Evolutionary conservation across 176 grass and related monocot species (phyloP).

Genomic region (Cocos nucifera): DNA sequence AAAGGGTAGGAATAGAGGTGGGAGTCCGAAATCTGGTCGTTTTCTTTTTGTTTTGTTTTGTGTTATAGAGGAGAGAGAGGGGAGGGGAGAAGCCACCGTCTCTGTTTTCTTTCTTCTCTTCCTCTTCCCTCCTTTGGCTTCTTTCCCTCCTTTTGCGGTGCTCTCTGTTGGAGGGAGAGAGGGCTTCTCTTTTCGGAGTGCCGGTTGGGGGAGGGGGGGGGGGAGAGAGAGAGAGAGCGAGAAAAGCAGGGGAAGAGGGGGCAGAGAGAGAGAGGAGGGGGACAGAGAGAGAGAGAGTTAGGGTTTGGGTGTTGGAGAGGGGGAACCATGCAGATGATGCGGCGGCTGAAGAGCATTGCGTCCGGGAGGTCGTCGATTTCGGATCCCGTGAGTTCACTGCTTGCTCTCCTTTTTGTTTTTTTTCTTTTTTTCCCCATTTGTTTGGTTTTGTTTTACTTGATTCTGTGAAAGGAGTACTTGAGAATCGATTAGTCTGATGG

Average conservation of each 20-base stretch:
- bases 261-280: too few species aligned
- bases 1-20: too few species aligned
- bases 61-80: too few species aligned
- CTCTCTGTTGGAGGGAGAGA: too few species aligned
- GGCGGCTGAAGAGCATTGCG: conserved; percentile 14
- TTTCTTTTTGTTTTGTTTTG: too few species aligned
- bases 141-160: background rate
- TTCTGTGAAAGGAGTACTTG: too few species aligned
- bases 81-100: too few species aligned
- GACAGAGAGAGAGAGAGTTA: background rate
- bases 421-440: background rate
- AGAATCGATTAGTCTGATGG: too few species aligned
- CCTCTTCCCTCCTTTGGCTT: background rate
- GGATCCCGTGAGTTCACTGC: conserved; percentile 5
- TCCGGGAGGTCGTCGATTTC: conserved; percentile 3
- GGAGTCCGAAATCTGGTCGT: too few species aligned
- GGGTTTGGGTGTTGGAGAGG: background rate
- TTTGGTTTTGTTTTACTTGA: too few species aligned
- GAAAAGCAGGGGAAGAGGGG: background rate
- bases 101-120: too few species aligned
- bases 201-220: background rate
- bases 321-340: conserved; percentile 13
- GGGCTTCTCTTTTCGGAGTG: background rate
- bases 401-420: background rate
- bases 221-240: too few species aligned